Evolutionary conservation across 2,329 filamentous ascomycete genomes (phyloP).

Genomic region (Didymella arachidicola): DNA sequence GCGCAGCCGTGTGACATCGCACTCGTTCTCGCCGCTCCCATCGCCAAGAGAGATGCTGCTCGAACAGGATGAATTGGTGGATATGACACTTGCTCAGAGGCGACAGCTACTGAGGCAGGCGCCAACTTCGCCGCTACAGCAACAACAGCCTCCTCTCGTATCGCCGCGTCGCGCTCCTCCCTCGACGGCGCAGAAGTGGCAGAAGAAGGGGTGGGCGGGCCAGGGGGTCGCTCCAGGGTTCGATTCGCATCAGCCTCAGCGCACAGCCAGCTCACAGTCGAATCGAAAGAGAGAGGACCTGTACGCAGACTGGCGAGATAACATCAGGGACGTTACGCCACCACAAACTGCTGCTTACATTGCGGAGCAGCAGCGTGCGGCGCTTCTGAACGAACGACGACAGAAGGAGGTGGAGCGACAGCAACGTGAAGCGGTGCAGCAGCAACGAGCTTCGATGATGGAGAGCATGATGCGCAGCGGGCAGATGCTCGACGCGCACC

Average conservation of each 20-base stretch:
- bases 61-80: constrained; percentile 59
- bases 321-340: constrained; percentile 37
- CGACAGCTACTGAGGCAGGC: constrained; percentile 49
- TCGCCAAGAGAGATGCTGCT: constrained; percentile 39
- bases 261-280: constrained; percentile 33
- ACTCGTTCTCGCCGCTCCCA: constrained; percentile 46
- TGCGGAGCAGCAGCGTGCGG: constrained; percentile 50
- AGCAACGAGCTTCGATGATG: constrained; percentile 68
- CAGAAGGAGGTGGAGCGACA: constrained; percentile 68
- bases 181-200: constrained; percentile 41
- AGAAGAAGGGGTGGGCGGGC: constrained; percentile 38
- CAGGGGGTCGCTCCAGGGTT: constrained; percentile 39
- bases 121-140: constrained; percentile 17
- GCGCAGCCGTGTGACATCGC: constrained; percentile 50
- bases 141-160: constrained; percentile 21
- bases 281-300: constrained; percentile 46
- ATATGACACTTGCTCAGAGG: constrained; percentile 75
- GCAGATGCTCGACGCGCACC: constrained; percentile 77
- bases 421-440: constrained; percentile 64
- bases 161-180: constrained; percentile 32
- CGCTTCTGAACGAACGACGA: constrained; percentile 68
- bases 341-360: constrained; percentile 28
- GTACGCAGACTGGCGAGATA: constrained; percentile 48
- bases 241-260: constrained; percentile 51
- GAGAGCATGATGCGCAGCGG: constrained; percentile 79